Conservation (phyloP, 768 basidiomycete species). For the Russula vinacea region DNA sequence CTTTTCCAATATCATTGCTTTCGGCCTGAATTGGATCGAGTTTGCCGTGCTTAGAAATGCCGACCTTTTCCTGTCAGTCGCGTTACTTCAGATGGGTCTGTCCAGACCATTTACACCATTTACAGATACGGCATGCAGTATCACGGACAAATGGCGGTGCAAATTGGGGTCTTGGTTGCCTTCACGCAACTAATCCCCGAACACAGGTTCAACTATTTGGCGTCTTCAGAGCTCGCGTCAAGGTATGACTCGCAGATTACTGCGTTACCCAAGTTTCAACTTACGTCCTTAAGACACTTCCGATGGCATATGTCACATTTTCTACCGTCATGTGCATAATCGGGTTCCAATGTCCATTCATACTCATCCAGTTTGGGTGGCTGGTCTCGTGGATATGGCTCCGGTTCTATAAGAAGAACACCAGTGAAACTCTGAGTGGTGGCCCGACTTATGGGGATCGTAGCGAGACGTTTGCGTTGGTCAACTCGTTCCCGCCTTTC, state of each 20-base stretch:
- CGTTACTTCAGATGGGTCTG: constrained; percentile 18
- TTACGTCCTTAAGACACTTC: constrained; percentile 59
- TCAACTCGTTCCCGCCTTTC: constrained; percentile 96
- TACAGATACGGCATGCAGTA: constrained; percentile 82
- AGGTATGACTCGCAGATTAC: constrained; percentile 48
- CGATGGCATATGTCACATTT: constrained; percentile 91
- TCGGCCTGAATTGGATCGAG: constrained; percentile 87
- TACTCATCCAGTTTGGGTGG: constrained; percentile 99
- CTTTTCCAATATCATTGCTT: constrained; percentile 83
- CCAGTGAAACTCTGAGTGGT: constrained; percentile 59
- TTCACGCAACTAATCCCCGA: constrained; percentile 98
- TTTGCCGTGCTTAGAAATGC: constrained; percentile 65
- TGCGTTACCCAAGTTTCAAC: neutral
- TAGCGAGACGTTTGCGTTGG: constrained; percentile 92
- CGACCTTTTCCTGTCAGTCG: constrained; percentile 73
- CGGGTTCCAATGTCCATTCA: constrained; percentile 86
- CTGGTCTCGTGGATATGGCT: constrained; percentile 93
- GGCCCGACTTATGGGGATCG: constrained; percentile 82
- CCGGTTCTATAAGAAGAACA: constrained; percentile 92
- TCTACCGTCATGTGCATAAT: constrained; percentile 81
- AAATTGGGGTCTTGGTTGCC: constrained; percentile 85
- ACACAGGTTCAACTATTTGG: constrained; percentile 92
- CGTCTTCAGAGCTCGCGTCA: constrained; percentile 79
- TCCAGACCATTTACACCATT: constrained; percentile 7
- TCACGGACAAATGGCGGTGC: constrained; percentile 90